Conservation (phyloP, 2,329 filamentous ascomycete genomes). For the Myrmaecium sp. region DNA sequence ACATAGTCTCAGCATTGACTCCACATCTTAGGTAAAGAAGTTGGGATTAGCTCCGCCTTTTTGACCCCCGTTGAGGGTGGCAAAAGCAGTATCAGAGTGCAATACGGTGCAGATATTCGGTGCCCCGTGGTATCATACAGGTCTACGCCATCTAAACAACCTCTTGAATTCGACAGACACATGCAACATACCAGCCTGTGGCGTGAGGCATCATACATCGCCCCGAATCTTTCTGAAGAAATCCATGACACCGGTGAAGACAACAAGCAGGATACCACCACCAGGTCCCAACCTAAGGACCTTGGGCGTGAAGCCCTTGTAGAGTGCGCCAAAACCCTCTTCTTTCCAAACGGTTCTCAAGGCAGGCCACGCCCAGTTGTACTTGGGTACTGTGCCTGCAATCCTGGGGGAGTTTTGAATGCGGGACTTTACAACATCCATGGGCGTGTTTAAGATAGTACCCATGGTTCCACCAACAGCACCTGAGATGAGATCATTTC, state of each 20-base stretch:
- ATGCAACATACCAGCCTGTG: no score
- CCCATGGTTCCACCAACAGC: conserved; percentile 76
- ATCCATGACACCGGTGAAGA: conserved; percentile 80
- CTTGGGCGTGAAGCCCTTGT: conserved; percentile 97
- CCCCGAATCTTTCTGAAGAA: conserved; percentile 63
- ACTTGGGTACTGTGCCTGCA: conserved; percentile 70
- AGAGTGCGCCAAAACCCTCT: conserved; percentile 80
- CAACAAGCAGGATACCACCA: conserved; percentile 60
- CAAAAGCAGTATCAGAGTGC: no score
- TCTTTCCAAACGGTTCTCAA: conserved; percentile 77
- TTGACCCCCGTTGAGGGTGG: no score
- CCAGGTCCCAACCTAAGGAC: conserved; percentile 62
- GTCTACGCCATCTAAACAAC: no score
- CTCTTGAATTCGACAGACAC: no score
- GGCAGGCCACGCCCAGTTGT: conserved; percentile 95
- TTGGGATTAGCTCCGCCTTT: no score
- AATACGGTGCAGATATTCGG: no score
- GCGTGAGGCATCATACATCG: no score
- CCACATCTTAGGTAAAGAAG: no score
- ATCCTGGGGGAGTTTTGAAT: conserved; percentile 89
- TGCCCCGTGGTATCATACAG: no score
- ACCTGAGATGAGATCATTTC: conserved; percentile 78
- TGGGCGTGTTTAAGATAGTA: conserved; percentile 84
- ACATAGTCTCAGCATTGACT: no score
- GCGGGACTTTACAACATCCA: conserved; percentile 95